Evolutionary conservation across 2,329 filamentous ascomycete genomes (phyloP), one percentile per base, ranked within the genome.

Genomic region (Fusarium palustre): DNA sequence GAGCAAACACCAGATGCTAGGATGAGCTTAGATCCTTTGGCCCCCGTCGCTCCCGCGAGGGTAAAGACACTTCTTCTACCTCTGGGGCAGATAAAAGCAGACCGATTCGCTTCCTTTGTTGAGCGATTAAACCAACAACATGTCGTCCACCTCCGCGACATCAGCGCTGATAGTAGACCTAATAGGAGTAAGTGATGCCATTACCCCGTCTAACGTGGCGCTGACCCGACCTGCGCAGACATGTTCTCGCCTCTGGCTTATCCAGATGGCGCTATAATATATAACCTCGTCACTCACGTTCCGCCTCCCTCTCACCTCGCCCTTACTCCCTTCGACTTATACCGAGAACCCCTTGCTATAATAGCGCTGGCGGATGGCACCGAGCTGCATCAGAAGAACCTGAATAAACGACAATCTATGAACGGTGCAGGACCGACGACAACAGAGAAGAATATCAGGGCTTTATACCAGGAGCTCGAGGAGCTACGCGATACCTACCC

Each of bases 161-260:
- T 97, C 79, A 96, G 88, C 79, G 90, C 93, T 76, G 93, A 97
- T 87, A 86, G 88, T 78, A 88, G 92, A 72, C 92, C 93, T 58
- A 92, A 97, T 79, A 90, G 92, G 85, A 97, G 93, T 95, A 90
- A 74, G 77, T 54, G 46, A 53, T 66, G 31, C 49, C 54, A 5
- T 48, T 24, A 48, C 24, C 42, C 45, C 38, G 45, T 57, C 68
- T 20, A 36, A 39, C 43, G 54, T 52, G 25, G 22, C 13, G 58
- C 69, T 77, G 66, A 77, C 64, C 36, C 25, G 54, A 34, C 33
- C 54, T 55, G 45, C 55, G 64, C 78, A 97, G 94, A 93, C 80
- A 94, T 96, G 90, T 97, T 98, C 81, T 97, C 93, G 61, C 95
- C 95, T 41, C 83, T 96, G 75, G 92, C 92, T 16, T 97, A 96